Evolutionary conservation across 2,329 filamentous ascomycete genomes (phyloP), one percentile per base, ranked within the genome.

Genomic region (Paracamarosporium sp.): DNA sequence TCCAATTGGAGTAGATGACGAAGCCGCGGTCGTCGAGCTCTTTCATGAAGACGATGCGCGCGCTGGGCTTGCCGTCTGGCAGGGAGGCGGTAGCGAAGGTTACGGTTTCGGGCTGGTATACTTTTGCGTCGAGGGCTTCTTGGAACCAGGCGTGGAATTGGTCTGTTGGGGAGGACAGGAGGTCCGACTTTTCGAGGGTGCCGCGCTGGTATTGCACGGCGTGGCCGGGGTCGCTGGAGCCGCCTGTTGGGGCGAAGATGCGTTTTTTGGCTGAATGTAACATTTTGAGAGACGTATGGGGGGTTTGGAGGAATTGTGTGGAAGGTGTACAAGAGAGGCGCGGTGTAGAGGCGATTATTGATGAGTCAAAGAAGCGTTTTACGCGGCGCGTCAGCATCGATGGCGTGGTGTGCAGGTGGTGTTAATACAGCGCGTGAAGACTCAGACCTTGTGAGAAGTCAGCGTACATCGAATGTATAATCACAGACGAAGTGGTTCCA

Each of bases 101-200:
- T 70, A 92, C 93, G 1, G 95, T 91, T 78, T 99, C 95, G 1
- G 94, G 93, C 66, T 96, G 90, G 44, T 87, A 81, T 45, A 93
- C 85, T 25, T 80, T 73, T 9, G 80, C 71, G 5, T 82, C 71
- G 61, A 89, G 86, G 0, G 93, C 91, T 59, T 88, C 84, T 12
- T 85, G 83, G 84, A 96, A 99, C 95, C 95, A 99, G 60, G 80
- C 77, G 80, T 96, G 86, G 82, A 98, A 99, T 80, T 98, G 95
- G 30, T 83, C 81, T 56, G 94, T 86, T 0, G 95, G 95, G 53
- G 84, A 84, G 8, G 80, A 55, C 1, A 82, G 70, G 67, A 96
- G 86, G 71, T 92, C 85, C 1, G 76, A 68, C 45, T 81, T 83
- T 33, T 83, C 81, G 28, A 96, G 86, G 1, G 83, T 81, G 66